A percentile compares a stretch with the other conserved stretches of the same genome.
phyloP scores from a whole-genome alignment of 2,329 filamentous ascomycete species.

The Penicillium sp. region DNA sequence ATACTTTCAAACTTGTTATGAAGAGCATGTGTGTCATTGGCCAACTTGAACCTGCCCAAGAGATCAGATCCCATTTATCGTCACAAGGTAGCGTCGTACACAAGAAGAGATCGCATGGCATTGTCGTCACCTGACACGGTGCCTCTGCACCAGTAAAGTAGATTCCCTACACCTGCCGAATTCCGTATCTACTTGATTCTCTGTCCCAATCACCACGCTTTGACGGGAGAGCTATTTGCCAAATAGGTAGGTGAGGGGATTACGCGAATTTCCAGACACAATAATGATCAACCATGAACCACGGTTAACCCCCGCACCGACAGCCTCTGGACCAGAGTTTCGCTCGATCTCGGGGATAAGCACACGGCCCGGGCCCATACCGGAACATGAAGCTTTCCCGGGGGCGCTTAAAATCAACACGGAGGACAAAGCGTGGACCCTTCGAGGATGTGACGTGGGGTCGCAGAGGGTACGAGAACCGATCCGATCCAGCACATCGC shows the following conservation, averaged over 20 bases:
- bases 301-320: background rate
- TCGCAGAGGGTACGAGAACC: background rate
- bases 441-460: constrained; percentile 3
- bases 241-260: background rate
- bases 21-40: background rate
- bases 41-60: background rate
- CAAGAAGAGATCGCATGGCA: background rate
- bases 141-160: background rate
- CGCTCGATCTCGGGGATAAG: background rate
- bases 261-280: background rate
- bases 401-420: background rate
- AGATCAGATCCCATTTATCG: background rate
- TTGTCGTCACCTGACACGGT: background rate
- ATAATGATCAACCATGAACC: background rate
- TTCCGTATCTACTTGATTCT: background rate
- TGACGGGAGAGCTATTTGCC: background rate
- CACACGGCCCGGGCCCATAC: background rate
- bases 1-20: background rate
- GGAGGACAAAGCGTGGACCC: background rate
- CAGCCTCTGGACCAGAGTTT: background rate
- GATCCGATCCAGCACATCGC: background rate
- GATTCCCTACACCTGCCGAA: background rate
- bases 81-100: background rate
- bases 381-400: background rate
- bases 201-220: background rate